Conservation (phyloP, 2,329 filamentous ascomycete genomes). For the Didymella arachidicola region DNA sequence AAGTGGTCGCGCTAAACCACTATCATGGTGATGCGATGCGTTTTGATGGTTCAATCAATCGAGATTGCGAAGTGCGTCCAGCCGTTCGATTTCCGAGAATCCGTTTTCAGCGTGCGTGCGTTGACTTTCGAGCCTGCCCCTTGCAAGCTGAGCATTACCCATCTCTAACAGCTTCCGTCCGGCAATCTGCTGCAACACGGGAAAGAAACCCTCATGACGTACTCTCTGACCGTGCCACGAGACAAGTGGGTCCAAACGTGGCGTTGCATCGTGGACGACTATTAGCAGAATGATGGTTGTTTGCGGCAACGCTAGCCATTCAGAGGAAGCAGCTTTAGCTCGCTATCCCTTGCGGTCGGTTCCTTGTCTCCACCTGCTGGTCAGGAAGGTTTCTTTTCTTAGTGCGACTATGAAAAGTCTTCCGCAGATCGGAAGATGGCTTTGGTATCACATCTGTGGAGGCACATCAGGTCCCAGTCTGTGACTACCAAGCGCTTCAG, state of each 20-base stretch:
- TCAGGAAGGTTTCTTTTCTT: constrained; percentile 17
- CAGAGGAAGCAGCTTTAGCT: constrained; percentile 18
- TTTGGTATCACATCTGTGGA: not conserved
- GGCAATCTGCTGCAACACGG: constrained; percentile 47
- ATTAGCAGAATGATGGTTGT: constrained; percentile 29
- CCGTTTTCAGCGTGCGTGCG: constrained; percentile 20
- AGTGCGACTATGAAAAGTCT: constrained; percentile 11
- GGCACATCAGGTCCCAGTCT: not conserved
- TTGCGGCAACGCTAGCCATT: constrained; percentile 23
- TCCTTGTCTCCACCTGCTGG: constrained; percentile 22
- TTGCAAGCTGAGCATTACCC: constrained; percentile 27
- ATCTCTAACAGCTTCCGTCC: constrained; percentile 42
- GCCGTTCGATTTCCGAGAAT: constrained; percentile 26
- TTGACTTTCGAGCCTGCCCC: constrained; percentile 9
- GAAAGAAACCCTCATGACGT: constrained; percentile 48
- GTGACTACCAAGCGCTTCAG: not conserved
- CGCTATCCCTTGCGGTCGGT: constrained; percentile 30
- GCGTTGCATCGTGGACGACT: constrained; percentile 41
- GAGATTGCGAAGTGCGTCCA: constrained; percentile 39
- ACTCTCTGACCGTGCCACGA: constrained; percentile 43
- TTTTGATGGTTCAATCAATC: constrained; percentile 33
- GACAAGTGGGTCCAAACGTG: constrained; percentile 50
- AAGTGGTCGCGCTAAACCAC: constrained; percentile 5
- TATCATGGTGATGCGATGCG: constrained; percentile 19
- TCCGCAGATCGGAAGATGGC: not conserved